phyloP scores from a whole-genome alignment of 2,329 filamentous ascomycete species.

The Alternaria sp. region DNA sequence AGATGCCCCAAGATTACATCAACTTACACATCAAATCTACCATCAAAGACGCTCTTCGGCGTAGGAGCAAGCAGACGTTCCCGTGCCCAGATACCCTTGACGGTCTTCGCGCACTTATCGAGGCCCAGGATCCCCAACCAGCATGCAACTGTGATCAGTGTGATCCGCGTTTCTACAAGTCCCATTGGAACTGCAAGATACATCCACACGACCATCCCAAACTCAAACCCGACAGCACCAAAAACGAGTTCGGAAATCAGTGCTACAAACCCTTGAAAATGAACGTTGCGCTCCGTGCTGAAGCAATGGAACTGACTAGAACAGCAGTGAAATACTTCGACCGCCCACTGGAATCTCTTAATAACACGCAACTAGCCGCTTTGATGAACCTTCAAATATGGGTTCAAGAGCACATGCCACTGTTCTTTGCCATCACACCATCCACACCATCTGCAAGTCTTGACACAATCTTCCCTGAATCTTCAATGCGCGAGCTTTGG shows the following conservation, averaged over 20 bases:
- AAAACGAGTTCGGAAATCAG: slow-evolving; percentile 8
- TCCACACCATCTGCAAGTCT: background rate
- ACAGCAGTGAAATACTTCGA: background rate
- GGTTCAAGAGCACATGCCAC: background rate
- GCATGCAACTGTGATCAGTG: slow-evolving; percentile 1
- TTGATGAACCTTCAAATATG: background rate
- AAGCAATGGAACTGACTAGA: background rate
- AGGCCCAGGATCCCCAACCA: background rate
- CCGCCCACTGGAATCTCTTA: background rate
- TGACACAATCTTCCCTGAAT: background rate
- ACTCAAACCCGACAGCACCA: slow-evolving; percentile 5
- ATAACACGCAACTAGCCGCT: background rate
- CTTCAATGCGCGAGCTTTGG: background rate
- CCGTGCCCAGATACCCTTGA: background rate
- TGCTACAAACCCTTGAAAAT: background rate
- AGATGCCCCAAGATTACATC: background rate
- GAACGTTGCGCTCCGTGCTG: background rate
- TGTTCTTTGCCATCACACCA: background rate
- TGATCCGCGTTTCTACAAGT: background rate
- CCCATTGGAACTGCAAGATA: background rate
- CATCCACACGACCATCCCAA: background rate
- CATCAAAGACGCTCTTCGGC: background rate
- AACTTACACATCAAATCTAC: background rate
- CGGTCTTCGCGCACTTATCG: background rate
- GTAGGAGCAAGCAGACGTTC: background rate